Percentiles rank a stretch among this genome's conserved stretches.
phyloP scores from a whole-genome alignment of 140 eudicot species.

The Bidens hawaiensis region DNA sequence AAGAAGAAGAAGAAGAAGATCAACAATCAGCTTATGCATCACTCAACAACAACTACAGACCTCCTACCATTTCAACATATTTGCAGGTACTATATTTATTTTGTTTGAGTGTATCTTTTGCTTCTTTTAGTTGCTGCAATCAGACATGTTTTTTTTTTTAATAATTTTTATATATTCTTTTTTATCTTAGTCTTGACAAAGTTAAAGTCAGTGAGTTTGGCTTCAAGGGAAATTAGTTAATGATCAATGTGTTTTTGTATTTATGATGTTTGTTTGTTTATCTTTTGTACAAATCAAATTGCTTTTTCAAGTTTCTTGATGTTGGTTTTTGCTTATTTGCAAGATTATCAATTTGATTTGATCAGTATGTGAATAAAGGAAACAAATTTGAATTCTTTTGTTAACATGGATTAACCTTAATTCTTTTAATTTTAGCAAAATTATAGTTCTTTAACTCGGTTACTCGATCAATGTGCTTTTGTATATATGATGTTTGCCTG shows the following conservation, averaged over 20 bases:
- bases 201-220: not conserved
- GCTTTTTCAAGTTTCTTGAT: conserved; percentile 4
- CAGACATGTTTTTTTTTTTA: conserved; percentile 18
- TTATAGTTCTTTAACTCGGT: too few relatives aligned
- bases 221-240: not conserved
- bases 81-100: conserved; percentile 27
- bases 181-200: conserved; percentile 14
- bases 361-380: not conserved
- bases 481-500: too few relatives aligned
- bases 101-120: conserved; percentile 1
- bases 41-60: conserved; percentile 5
- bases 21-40: conserved; percentile 25
- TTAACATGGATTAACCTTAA: too few relatives aligned
- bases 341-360: not conserved
- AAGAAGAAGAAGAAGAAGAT: too few relatives aligned
- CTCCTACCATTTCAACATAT: conserved; percentile 19
- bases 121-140: conserved; percentile 7
- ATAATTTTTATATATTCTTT: too few relatives aligned
- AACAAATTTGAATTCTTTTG: not conserved
- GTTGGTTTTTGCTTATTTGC: too few relatives aligned
- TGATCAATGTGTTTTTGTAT: conserved; percentile 36
- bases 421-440: too few relatives aligned
- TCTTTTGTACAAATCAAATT: conserved; percentile 17
- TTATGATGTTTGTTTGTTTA: conserved; percentile 19
- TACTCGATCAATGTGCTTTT: too few relatives aligned